Percentiles rank a stretch among this genome's conserved stretches.
These are phyloP conservation scores for Neurospora cerealis DNA, from an alignment of 495 filamentous ascomycete genomes.

Conservation along the genomic window DNA sequence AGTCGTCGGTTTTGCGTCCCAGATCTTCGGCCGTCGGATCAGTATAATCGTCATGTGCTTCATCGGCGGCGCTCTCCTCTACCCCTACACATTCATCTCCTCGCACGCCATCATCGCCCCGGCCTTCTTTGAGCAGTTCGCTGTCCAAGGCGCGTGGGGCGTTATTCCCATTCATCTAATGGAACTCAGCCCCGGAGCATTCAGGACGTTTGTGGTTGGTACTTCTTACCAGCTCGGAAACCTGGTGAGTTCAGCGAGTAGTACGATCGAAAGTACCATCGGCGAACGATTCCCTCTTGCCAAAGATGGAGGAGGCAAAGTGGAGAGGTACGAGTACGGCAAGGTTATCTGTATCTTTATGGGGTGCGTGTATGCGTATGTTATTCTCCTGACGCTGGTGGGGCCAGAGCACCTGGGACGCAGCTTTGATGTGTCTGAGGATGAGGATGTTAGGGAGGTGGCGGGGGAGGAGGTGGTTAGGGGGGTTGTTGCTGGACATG, in stretches of 20 bases:
- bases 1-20: conserved; percentile 63
- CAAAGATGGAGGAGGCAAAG: not conserved
- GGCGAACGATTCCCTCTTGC: conserved; percentile 70
- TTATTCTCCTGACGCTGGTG: conserved; percentile 61
- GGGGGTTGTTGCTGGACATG: conserved; percentile 5
- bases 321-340: conserved; percentile 65
- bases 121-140: conserved; percentile 90
- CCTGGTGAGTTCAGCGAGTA: conserved; percentile 59
- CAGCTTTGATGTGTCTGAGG: conserved; percentile 55
- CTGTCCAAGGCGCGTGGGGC: conserved; percentile 80
- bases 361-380: conserved; percentile 81
- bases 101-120: conserved; percentile 56
- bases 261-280: conserved; percentile 76
- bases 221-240: conserved; percentile 82
- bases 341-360: conserved; percentile 90
- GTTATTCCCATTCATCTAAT: conserved; percentile 80
- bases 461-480: conserved; percentile 27
- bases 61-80: conserved; percentile 67
- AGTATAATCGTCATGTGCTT: conserved; percentile 69
- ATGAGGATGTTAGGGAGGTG: conserved; percentile 53
- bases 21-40: conserved; percentile 76
- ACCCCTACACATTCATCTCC: conserved; percentile 68
- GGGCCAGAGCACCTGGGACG: conserved; percentile 66
- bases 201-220: conserved; percentile 77
- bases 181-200: conserved; percentile 72